phyloP scores from a whole-genome alignment of 345 rosid species.

The Litchi chinensis region DNA sequence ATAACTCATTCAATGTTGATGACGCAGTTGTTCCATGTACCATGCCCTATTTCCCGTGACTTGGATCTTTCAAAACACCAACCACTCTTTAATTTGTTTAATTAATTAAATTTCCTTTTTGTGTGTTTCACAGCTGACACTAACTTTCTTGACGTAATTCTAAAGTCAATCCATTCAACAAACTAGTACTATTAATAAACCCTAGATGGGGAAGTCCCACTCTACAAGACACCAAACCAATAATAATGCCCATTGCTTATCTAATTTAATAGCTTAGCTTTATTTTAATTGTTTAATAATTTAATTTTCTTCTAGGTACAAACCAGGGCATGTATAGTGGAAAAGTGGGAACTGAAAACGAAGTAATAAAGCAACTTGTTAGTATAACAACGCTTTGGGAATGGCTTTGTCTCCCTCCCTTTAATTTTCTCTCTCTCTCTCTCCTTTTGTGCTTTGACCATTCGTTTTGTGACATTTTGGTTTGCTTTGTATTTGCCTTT shows the following conservation, averaged over 20 bases:
- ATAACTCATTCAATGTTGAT: slow-evolving; percentile 5
- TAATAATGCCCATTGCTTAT: neutral
- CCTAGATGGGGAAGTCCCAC: neutral
- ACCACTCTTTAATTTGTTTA: neutral
- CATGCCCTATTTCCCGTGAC: slow-evolving; percentile 28
- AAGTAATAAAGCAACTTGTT: slow-evolving; percentile 15
- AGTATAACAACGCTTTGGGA: slow-evolving; percentile 21
- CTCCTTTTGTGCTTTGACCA: neutral
- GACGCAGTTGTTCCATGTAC: slow-evolving; percentile 25
- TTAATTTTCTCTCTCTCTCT: too few species aligned
- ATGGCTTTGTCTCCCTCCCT: neutral
- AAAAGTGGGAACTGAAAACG: slow-evolving; percentile 29
- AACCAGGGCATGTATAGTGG: slow-evolving; percentile 30
- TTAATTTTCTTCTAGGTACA: slow-evolving; percentile 27
- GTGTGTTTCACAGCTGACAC: neutral
- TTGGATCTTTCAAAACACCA: slow-evolving; percentile 39
- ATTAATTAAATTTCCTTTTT: neutral
- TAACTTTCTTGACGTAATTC: slow-evolving; percentile 27
- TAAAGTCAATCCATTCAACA: slow-evolving; percentile 4
- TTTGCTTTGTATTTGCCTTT: too few species aligned
- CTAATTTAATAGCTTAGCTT: neutral
- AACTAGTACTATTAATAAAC: neutral
- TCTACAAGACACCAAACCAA: neutral
- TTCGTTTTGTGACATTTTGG: neutral
- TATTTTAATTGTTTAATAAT: neutral